Percentiles rank a stretch among this genome's conserved stretches.
Evolutionary conservation across 345 rosid genomes (phyloP).

Genomic region (Clarkia xantiana): DNA sequence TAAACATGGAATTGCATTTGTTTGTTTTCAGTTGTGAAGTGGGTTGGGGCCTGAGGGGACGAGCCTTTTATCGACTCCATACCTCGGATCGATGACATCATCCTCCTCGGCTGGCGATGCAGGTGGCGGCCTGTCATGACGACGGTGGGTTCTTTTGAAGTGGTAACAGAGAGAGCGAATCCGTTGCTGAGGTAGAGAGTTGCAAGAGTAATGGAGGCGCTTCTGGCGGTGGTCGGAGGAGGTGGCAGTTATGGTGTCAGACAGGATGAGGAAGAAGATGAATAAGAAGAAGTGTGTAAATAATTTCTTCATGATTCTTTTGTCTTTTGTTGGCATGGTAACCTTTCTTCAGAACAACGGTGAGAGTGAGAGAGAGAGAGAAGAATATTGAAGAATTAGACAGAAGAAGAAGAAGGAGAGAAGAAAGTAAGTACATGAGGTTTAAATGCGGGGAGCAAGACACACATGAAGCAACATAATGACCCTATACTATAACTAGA

Average conservation of each 20-base stretch:
- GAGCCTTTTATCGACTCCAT: conserved; percentile 48
- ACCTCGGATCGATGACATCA: conserved; percentile 39
- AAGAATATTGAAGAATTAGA: too few species aligned
- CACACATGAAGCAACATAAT: conserved; percentile 24
- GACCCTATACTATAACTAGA: too few species aligned
- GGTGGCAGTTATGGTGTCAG: neutral
- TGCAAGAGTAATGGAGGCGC: conserved; percentile 16
- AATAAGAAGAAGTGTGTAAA: conserved; percentile 2
- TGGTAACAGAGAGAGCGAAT: conserved; percentile 27
- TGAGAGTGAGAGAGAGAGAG: too few species aligned
- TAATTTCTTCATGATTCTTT: conserved; percentile 4
- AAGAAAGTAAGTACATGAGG: too few species aligned
- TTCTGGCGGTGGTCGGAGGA: conserved; percentile 8
- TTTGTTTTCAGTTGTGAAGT: conserved; percentile 40
- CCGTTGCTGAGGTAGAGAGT: conserved; percentile 14
- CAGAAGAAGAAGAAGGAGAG: neutral
- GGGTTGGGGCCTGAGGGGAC: conserved; percentile 70
- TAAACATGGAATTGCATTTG: too few species aligned
- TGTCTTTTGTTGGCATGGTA: neutral
- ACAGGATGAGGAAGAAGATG: conserved; percentile 1
- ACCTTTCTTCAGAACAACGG: neutral
- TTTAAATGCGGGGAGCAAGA: conserved; percentile 26
- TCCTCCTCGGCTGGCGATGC: neutral
- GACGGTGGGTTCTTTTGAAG: conserved; percentile 17
- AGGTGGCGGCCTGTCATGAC: conserved; percentile 1